Conservation (phyloP, 139 green algal genomes). For the Coelastrella sp. region DNA sequence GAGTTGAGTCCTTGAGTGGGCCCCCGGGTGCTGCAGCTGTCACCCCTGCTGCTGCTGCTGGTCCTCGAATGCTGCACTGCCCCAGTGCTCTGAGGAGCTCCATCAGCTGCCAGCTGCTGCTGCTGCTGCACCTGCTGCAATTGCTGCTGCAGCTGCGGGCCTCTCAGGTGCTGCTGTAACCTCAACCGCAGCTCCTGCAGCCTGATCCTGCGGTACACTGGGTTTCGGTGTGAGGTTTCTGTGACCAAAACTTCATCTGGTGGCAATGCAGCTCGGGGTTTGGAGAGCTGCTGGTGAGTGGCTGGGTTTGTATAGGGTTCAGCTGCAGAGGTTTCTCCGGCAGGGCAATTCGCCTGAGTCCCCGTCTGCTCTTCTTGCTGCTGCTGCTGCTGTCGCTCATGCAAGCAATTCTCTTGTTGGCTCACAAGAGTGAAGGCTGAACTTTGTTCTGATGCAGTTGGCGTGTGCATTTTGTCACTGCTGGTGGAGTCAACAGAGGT, state of each 20-base stretch:
- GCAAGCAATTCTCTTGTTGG: background rate
- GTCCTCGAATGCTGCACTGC: background rate
- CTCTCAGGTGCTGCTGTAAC: constrained; percentile 15
- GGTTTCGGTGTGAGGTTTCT: constrained; percentile 17
- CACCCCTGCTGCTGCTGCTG: background rate
- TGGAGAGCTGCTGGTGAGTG: background rate
- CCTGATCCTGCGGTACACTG: constrained; percentile 21
- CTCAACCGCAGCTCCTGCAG: constrained; percentile 27
- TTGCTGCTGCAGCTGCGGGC: constrained; percentile 26
- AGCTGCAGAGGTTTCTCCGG: background rate
- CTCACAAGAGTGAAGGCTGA: background rate
- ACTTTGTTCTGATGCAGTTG: background rate
- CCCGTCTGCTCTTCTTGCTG: background rate
- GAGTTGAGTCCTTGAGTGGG: background rate
- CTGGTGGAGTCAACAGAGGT: background rate
- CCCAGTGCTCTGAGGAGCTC: background rate
- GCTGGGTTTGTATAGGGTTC: background rate
- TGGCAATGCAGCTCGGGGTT: background rate
- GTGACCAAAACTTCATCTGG: constrained; percentile 18
- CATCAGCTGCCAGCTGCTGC: background rate
- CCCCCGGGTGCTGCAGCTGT: background rate
- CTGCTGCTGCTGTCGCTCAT: background rate
- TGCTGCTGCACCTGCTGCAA: constrained; percentile 27
- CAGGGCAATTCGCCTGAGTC: no score
- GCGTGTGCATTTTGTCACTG: background rate